phyloP scores from a whole-genome alignment of 2,329 filamentous ascomycete genomes.

The Botrytis hyacinthi region DNA sequence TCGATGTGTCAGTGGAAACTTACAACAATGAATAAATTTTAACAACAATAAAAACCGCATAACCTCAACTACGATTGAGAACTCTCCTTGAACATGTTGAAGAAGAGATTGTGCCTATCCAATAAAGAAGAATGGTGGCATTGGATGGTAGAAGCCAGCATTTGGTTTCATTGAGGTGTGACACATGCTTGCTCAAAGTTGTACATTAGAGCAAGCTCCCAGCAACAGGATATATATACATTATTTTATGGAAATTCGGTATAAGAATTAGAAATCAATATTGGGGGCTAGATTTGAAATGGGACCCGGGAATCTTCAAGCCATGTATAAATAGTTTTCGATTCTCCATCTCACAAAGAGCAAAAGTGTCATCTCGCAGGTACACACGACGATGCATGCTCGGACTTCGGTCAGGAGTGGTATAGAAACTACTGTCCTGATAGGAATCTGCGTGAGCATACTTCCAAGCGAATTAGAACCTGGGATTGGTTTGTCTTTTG shows the following conservation, averaged over 20 bases:
- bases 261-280: neutral
- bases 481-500: too few relatives aligned
- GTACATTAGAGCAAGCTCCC: neutral
- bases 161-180: neutral
- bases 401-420: neutral
- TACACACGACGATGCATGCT: neutral
- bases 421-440: neutral
- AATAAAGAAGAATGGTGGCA: neutral
- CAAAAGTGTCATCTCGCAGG: neutral
- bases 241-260: neutral
- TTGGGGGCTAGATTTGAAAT: rapidly evolving
- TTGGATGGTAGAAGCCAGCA: rapidly evolving
- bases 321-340: neutral
- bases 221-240: neutral
- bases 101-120: neutral
- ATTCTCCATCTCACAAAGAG: neutral
- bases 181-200: too few relatives aligned
- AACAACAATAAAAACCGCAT: neutral
- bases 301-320: neutral
- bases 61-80: neutral
- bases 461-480: too few relatives aligned
- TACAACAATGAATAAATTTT: rapidly evolving
- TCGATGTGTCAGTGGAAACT: neutral
- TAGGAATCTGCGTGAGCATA: neutral
- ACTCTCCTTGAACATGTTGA: neutral